Evolutionary conservation across 2,329 filamentous ascomycete genomes (phyloP).

Genomic region (Aspergillus novoparasiticus): DNA sequence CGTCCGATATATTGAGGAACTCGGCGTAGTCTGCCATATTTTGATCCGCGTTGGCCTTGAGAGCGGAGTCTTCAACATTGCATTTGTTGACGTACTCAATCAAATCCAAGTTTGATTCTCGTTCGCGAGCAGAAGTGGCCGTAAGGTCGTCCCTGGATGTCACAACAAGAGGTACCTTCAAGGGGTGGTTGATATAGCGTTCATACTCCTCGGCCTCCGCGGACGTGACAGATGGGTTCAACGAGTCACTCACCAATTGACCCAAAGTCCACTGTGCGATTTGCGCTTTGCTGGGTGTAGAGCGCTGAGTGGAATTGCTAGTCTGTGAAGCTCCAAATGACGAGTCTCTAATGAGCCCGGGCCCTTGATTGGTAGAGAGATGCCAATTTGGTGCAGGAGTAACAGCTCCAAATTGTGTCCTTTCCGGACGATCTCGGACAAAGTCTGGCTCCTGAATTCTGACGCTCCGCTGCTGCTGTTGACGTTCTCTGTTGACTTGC

Average conservation of each 20-base stretch:
- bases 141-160: slow-evolving; percentile 45
- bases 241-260: slow-evolving; percentile 79
- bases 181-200: slow-evolving; percentile 84
- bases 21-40: slow-evolving; percentile 75
- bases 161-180: slow-evolving; percentile 74
- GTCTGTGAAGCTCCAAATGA: slow-evolving; percentile 31
- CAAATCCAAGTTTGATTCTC: slow-evolving; percentile 63
- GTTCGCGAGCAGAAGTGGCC: slow-evolving; percentile 36
- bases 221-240: slow-evolving; percentile 78
- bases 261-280: slow-evolving; percentile 82
- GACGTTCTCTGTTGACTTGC: slow-evolving; percentile 62
- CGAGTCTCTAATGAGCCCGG: slow-evolving; percentile 59
- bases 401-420: slow-evolving; percentile 20
- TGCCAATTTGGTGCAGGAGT: slow-evolving; percentile 8
- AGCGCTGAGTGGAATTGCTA: slow-evolving; percentile 24
- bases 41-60: slow-evolving; percentile 55
- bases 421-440: slow-evolving; percentile 45
- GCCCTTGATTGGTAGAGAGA: slow-evolving; percentile 37
- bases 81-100: slow-evolving; percentile 76
- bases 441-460: slow-evolving; percentile 66
- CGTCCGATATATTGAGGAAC: slow-evolving; percentile 74
- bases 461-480: slow-evolving; percentile 55
- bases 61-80: slow-evolving; percentile 60
- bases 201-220: slow-evolving; percentile 84
- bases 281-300: slow-evolving; percentile 74